A percentile compares a stretch with the other conserved stretches of the same genome.
These are phyloP conservation scores for Samsoniella hepiali DNA, from an alignment of 2,329 filamentous ascomycete genomes.

Conservation along the genomic window DNA sequence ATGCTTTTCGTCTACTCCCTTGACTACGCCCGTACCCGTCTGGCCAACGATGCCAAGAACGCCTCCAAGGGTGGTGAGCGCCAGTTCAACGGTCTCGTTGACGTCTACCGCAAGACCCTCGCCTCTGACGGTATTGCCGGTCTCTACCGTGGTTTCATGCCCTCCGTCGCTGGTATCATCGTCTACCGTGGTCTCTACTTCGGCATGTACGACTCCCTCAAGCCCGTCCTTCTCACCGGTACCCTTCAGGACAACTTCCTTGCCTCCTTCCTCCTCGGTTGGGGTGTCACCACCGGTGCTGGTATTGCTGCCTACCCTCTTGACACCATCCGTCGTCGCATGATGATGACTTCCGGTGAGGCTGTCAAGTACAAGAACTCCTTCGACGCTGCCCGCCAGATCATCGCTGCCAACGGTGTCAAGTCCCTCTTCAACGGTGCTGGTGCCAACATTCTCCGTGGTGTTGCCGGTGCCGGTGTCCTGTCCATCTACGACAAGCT, in stretches of 20 bases:
- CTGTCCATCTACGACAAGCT: slow-evolving; percentile 99
- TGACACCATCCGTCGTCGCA: slow-evolving; percentile 99
- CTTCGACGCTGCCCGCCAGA: slow-evolving; percentile 92
- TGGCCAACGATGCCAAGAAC: slow-evolving; percentile 99
- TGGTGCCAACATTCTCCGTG: slow-evolving; percentile 99
- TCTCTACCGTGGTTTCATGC: slow-evolving; percentile 99
- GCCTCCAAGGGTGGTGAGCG: slow-evolving; percentile 95
- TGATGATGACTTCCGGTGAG: slow-evolving; percentile 99
- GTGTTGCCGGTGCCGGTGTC: slow-evolving; percentile 99
- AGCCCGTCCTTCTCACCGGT: slow-evolving; percentile 94
- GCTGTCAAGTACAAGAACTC: slow-evolving; percentile 99
- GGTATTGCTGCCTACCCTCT: slow-evolving; percentile 99
- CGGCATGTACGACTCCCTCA: slow-evolving; percentile 99
- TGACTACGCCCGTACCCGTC: slow-evolving; percentile 99
- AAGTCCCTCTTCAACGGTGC: slow-evolving; percentile 99
- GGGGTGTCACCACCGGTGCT: slow-evolving; percentile 99
- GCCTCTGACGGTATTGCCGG: slow-evolving; percentile 97
- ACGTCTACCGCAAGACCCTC: slow-evolving; percentile 99
- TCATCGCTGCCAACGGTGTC: slow-evolving; percentile 95
- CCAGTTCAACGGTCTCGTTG: slow-evolving; percentile 99
- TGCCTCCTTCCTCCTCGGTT: slow-evolving; percentile 97
- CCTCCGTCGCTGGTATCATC: slow-evolving; percentile 97
- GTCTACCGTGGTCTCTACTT: slow-evolving; percentile 99
- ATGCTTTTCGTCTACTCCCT: slow-evolving; percentile 99
- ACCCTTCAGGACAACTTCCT: slow-evolving; percentile 96